Percentiles rank a stretch among this genome's conserved stretches.
Evolutionary conservation across 2,329 filamentous ascomycete genomes (phyloP).

Genomic region (Neonectria ditissima): DNA sequence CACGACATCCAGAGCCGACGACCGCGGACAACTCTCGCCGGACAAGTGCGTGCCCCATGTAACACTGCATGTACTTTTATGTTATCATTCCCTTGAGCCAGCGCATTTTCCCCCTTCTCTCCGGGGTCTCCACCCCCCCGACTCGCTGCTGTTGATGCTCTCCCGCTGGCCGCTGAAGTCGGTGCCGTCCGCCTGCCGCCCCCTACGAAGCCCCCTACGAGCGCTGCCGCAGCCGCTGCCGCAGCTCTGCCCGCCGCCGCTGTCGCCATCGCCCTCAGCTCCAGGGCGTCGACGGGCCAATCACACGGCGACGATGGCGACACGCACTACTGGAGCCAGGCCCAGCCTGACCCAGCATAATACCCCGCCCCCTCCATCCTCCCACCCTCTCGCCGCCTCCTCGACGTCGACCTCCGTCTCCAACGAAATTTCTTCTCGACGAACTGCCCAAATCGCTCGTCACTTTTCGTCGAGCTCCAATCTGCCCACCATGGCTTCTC

Average conservation of each 20-base stretch:
- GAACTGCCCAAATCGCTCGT: slow-evolving; percentile 67
- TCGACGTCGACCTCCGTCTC: slow-evolving; percentile 40
- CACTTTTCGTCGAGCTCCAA: slow-evolving; percentile 58
- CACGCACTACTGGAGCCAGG: slow-evolving; percentile 41
- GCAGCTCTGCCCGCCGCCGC: slow-evolving; percentile 22
- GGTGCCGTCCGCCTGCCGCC: not conserved
- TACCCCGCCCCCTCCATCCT: slow-evolving; percentile 56
- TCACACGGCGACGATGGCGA: slow-evolving; percentile 39
- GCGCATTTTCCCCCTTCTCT: slow-evolving; percentile 36
- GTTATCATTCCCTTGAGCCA: slow-evolving; percentile 9
- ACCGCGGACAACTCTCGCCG: slow-evolving; percentile 36
- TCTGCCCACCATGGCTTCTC: slow-evolving; percentile 64
- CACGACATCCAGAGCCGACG: slow-evolving; percentile 38
- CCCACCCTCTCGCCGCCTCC: slow-evolving; percentile 34
- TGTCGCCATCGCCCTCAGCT: slow-evolving; percentile 28
- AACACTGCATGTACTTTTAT: slow-evolving; percentile 29
- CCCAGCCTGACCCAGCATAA: slow-evolving; percentile 37
- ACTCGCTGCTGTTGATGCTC: slow-evolving; percentile 37
- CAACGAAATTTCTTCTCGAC: slow-evolving; percentile 60
- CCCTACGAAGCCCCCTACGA: slow-evolving; percentile 17
- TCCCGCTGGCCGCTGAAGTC: slow-evolving; percentile 21
- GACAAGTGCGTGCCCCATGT: slow-evolving; percentile 14
- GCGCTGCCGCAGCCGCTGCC: slow-evolving; percentile 18
- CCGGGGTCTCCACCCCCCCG: slow-evolving; percentile 41
- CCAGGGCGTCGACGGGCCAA: slow-evolving; percentile 41